Evolutionary conservation across 2,329 filamentous ascomycete species (phyloP), one percentile per base, ranked within the genome.

Genomic region (Mycosphaerella sp.): DNA sequence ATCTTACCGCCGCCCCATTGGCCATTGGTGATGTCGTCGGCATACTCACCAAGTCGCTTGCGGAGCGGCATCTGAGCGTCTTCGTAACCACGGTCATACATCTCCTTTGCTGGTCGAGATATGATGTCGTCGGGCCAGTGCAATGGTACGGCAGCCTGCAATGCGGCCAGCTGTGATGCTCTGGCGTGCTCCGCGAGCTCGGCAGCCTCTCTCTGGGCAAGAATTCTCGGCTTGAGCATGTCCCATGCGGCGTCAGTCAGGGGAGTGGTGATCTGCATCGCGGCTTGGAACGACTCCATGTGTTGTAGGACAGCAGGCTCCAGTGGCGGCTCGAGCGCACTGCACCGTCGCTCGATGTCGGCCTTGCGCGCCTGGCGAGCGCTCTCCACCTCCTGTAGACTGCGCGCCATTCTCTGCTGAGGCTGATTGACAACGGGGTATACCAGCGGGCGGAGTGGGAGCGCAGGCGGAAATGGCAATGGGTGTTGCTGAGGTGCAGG

Each of bases 281-380:
- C 84, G 38, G 85, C 85, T 65, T 85, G 81, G 68, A 89, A 92
- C 1, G 86, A 83, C 45, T 86, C 79, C 70, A 89, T 87, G 64
- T 85, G 83, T 52, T 78, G 78, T 54, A 91, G 74, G 41, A 87
- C 75, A 59, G 76, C 77, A 39, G 82, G 72, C 46, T 75, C 72
- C 53, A 92, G 73, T 1, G 87, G 84, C 26, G 86, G 86, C 32
- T 83, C 70, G 46, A 92, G 76, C 67, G 80, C 72, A 43, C 59
- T 48, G 64, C 85, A 87, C 29, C 86, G 80, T 48, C 79, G 78
- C 68, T 90, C 85, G 64, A 92, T 90, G 61, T 89, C 87, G 11
- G 76, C 74, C 66, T 80, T 81, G 57, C 86, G 79, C 54, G 75
- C 76, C 52, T 80, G 78, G 67, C 86, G 87, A 17, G 84, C 74